Evolutionary conservation across 768 basidiomycete genomes (phyloP), one percentile per base, ranked within the genome.

Genomic region (Daedalea quercina): DNA sequence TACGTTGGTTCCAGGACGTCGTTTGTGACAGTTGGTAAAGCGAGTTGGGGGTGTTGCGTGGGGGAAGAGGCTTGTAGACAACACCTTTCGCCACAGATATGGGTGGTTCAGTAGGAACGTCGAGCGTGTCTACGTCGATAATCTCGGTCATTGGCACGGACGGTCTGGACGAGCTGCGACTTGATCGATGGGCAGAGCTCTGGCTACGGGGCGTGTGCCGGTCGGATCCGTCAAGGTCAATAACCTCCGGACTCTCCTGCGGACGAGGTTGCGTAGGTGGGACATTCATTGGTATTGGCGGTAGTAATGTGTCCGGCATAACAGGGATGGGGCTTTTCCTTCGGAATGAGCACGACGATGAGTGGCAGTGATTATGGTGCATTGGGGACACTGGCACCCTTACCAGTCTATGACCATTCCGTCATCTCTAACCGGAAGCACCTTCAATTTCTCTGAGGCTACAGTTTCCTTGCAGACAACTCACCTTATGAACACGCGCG

Each of bases 341-440:
- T 19, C 7, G n/a, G 9, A 22, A 13, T 23, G 25, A 47, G 20
- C 22, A 50, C 19, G 15, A 19, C 33, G 26, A 33, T 31, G 42
- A 15, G 2, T 25, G n/a, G n/a, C n/a, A n/a, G n/a, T 45, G 11
- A 45, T 20, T 9, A 20, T 15, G 7, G 4, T 15, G 15, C 19
- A 31, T 40, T 19, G 3, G 7, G 37, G 34, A 35, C 6, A 15
- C 7, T 15, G 35, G 17, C 2, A 57, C 11, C 28, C 55, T 23
- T 51, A 60, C 61, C 61, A 62, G 41, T 62, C 61, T 9, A 62
- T 55, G 3, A 56, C 58, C 54, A 62, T 54, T 3, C 61, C 61
- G 31, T 62, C 61, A 1, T 62, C 61, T 11, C 61, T 60, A 19
- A 23, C n/a, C 28, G 28, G 28, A 6, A 4, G 11, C 6, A 11